These are phyloP conservation scores for Phytophthora kernoviae DNA, from an alignment of 352 stramenopile genomes.

Conservation along the genomic window DNA sequence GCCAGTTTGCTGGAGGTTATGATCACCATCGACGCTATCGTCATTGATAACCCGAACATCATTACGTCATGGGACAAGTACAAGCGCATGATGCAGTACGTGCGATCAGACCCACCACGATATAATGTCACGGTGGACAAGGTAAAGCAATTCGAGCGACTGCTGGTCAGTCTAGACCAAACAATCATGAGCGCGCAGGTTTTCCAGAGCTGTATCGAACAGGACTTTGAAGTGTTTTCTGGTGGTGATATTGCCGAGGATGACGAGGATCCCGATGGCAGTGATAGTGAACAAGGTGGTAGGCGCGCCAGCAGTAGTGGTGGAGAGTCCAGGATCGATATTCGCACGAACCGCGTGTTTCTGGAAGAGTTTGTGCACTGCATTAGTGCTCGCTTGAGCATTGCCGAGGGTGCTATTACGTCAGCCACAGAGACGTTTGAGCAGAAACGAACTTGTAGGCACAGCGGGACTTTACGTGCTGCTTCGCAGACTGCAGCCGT, in stretches of 20 bases:
- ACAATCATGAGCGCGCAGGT: slow-evolving; percentile 89
- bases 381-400: slow-evolving; percentile 68
- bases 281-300: slow-evolving; percentile 51
- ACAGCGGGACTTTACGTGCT: slow-evolving; percentile 92
- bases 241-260: slow-evolving; percentile 61
- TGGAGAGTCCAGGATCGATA: slow-evolving; percentile 78
- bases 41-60: slow-evolving; percentile 89
- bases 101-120: slow-evolving; percentile 76
- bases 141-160: slow-evolving; percentile 85
- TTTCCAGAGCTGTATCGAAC: slow-evolving; percentile 89
- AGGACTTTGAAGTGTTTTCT: slow-evolving; percentile 88
- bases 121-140: slow-evolving; percentile 87
- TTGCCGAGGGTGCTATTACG: slow-evolving; percentile 77
- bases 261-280: slow-evolving; percentile 63
- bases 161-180: slow-evolving; percentile 88
- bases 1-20: slow-evolving; percentile 84
- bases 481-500: slow-evolving; percentile 79
- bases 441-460: slow-evolving; percentile 84
- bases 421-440: slow-evolving; percentile 90
- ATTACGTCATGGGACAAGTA: slow-evolving; percentile 89
- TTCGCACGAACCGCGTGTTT: slow-evolving; percentile 83
- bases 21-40: slow-evolving; percentile 90
- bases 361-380: slow-evolving; percentile 89
- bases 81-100: slow-evolving; percentile 92
- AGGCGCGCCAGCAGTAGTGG: slow-evolving; percentile 64